phyloP scores from a whole-genome alignment of 345 rosid species.

The Jatropha curcas region DNA sequence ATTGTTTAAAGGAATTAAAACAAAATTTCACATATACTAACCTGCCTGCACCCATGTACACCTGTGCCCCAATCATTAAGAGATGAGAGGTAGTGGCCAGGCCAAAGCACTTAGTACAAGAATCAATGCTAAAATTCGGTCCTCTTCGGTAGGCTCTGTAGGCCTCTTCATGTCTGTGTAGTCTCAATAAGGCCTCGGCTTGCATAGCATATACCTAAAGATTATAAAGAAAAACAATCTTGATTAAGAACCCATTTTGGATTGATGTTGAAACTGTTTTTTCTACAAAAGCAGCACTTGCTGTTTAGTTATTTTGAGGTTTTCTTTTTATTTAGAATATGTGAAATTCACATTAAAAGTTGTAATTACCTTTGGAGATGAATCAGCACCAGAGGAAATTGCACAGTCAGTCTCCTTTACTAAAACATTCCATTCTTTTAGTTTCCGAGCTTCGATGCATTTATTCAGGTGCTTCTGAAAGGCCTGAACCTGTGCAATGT shows the following conservation, averaged over 20 bases:
- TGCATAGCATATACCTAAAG: conserved; percentile 55
- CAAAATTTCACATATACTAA: conserved; percentile 28
- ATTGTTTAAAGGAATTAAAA: no score
- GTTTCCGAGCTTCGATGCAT: conserved; percentile 45
- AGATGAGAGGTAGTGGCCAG: conserved; percentile 39
- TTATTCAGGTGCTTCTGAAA: conserved; percentile 40
- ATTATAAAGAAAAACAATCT: background rate
- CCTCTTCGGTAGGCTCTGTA: conserved; percentile 43
- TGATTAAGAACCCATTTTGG: no score
- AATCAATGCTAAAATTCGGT: conserved; percentile 41
- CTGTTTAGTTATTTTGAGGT: no score
- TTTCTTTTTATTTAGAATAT: no score
- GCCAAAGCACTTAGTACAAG: conserved; percentile 50
- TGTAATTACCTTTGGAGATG: conserved; percentile 68
- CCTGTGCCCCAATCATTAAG: conserved; percentile 48
- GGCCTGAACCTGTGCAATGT: conserved; percentile 47
- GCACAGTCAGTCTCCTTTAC: conserved; percentile 47
- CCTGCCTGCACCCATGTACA: conserved; percentile 73
- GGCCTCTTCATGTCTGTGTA: conserved; percentile 64
- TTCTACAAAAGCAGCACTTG: no score
- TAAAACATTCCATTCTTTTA: conserved; percentile 49
- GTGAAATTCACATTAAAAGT: no score
- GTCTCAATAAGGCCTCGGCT: conserved; percentile 59
- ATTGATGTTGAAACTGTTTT: no score
- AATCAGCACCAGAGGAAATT: conserved; percentile 55